phyloP scores from a whole-genome alignment of 331 rosid species.

The Telfairia occidentalis region DNA sequence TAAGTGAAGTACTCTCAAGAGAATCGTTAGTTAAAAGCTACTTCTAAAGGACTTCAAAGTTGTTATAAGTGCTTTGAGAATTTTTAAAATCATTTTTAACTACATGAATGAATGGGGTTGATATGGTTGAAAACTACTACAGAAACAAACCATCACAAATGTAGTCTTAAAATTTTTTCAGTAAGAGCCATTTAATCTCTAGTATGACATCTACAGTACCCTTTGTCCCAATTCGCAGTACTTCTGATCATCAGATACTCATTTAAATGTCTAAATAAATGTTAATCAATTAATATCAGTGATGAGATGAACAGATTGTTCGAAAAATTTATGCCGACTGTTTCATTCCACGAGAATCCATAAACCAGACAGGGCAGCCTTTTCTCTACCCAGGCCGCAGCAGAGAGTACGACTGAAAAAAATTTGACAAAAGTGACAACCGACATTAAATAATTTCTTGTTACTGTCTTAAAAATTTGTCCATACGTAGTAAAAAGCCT shows the following conservation, averaged over 20 bases:
- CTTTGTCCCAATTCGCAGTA: neutral
- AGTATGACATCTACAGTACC: neutral
- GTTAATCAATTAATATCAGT: neutral
- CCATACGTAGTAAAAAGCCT: neutral
- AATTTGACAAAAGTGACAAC: slow-evolving; percentile 3
- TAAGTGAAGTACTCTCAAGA: neutral
- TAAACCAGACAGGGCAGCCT: slow-evolving; percentile 6
- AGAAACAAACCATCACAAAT: neutral
- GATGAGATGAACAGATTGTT: neutral
- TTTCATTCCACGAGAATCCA: neutral
- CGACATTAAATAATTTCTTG: slow-evolving; percentile 6
- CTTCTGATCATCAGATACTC: neutral
- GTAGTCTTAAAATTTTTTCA: neutral
- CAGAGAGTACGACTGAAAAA: neutral
- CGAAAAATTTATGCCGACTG: neutral
- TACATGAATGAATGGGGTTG: neutral
- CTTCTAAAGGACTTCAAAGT: neutral
- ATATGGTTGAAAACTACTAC: neutral
- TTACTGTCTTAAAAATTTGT: slow-evolving; percentile 1
- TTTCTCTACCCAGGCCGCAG: neutral
- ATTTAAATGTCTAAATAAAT: neutral
- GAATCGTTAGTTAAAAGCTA: no score
- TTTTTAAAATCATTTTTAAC: neutral
- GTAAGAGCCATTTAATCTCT: neutral
- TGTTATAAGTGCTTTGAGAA: no score